A percentile compares a stretch with the other conserved stretches of the same genome.
phyloP scores from a whole-genome alignment of 2,329 filamentous ascomycete species.

The Ophiostoma himal-ulmi region DNA sequence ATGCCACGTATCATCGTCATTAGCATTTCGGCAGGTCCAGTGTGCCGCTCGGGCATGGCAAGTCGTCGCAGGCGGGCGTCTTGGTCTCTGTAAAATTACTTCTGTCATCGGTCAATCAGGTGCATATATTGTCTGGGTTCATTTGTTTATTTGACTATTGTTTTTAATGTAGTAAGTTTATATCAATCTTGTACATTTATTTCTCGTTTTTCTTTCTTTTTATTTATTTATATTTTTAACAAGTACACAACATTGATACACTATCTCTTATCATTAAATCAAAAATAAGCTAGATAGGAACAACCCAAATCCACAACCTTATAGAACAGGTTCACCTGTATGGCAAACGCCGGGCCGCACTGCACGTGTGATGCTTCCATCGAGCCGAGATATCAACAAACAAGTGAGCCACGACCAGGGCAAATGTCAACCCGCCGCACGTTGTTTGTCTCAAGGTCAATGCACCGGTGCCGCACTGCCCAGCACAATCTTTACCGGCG shows the following conservation, averaged over 20 bases:
- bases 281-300: too few relatives aligned
- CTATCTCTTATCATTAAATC: too few relatives aligned
- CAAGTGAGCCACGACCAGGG: not conserved
- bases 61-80: not conserved
- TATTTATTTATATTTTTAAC: too few relatives aligned
- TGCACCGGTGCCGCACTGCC: not conserved
- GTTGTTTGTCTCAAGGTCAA: not conserved
- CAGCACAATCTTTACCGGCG: not conserved
- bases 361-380: not conserved
- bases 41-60: not conserved
- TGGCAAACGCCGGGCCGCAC: not conserved
- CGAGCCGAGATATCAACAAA: not conserved
- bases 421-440: not conserved
- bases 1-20: not conserved
- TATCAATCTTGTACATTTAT: too few relatives aligned
- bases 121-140: too few relatives aligned
- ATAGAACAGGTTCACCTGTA: not conserved
- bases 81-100: not conserved
- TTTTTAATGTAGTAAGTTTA: too few relatives aligned
- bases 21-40: not conserved
- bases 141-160: too few relatives aligned
- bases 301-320: too few relatives aligned
- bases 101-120: not conserved
- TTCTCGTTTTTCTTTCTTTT: too few relatives aligned
- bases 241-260: too few relatives aligned